Evolutionary conservation across 192 early-diverging fungal genomes (phyloP).

Genomic region (Coemansia sp.): DNA sequence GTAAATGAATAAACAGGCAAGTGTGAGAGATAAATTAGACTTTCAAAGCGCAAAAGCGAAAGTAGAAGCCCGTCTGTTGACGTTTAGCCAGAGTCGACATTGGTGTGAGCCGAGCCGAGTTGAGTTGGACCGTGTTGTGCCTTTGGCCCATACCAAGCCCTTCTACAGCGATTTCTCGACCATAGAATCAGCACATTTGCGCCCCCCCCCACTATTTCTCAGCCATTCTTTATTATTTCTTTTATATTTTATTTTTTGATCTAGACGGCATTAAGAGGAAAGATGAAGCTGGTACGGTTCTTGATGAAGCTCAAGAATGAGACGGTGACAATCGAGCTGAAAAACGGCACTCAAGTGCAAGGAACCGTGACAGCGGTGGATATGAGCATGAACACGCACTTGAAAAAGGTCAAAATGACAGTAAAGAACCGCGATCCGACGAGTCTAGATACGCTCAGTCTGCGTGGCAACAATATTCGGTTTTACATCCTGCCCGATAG

Average conservation of each 20-base stretch:
- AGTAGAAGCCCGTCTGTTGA: background rate
- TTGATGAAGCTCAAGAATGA: slow-evolving; percentile 97
- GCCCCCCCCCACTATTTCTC: background rate
- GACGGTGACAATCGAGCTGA: slow-evolving; percentile 98
- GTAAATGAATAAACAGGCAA: background rate
- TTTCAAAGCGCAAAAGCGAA: background rate
- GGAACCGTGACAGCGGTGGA: slow-evolving; percentile 96
- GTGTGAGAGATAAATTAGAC: background rate
- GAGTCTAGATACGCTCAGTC: slow-evolving; percentile 86
- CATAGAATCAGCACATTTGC: background rate
- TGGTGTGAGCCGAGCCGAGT: background rate
- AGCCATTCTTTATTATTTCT: background rate
- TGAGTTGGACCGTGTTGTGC: background rate
- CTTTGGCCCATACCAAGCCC: background rate
- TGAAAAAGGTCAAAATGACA: slow-evolving; percentile 98
- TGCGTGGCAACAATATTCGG: slow-evolving; percentile 93
- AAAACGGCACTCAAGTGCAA: slow-evolving; percentile 96
- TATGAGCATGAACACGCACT: slow-evolving; percentile 99
- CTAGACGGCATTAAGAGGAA: background rate
- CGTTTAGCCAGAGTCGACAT: too few species aligned
- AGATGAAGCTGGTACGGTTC: slow-evolving; percentile 69
- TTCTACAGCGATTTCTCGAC: background rate
- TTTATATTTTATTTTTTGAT: slow-evolving; percentile 4
- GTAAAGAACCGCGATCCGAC: slow-evolving; percentile 89
- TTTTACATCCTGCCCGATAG: slow-evolving; percentile 96